phyloP scores from a whole-genome alignment of 1,284 basidiomycete species.

The Pyrrhoderma lamaoense region DNA sequence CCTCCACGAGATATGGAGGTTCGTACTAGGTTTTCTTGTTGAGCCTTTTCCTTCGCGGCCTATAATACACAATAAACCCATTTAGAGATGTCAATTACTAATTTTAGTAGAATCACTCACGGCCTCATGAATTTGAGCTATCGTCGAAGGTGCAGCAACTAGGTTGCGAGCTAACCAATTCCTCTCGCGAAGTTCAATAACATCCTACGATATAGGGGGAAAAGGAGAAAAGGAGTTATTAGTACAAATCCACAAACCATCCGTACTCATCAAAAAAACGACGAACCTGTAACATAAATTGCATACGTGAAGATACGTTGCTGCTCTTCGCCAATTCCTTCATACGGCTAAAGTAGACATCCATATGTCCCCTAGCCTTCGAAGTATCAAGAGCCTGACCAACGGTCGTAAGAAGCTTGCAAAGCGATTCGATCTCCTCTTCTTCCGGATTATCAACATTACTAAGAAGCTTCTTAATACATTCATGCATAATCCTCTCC shows the following conservation, averaged over 20 bases:
- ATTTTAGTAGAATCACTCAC: slow-evolving; percentile 42
- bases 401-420: slow-evolving; percentile 87
- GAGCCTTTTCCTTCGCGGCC: slow-evolving; percentile 66
- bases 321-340: slow-evolving; percentile 68
- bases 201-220: slow-evolving; percentile 45
- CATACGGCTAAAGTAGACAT: slow-evolving; percentile 91
- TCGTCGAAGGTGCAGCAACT: slow-evolving; percentile 78
- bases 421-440: slow-evolving; percentile 95
- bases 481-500: slow-evolving; percentile 93
- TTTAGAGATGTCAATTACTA: slow-evolving; percentile 8
- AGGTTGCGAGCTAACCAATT: slow-evolving; percentile 76
- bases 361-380: slow-evolving; percentile 81
- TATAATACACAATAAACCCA: slow-evolving; percentile 25
- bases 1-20: slow-evolving; percentile 65
- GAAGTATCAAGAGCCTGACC: slow-evolving; percentile 74
- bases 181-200: slow-evolving; percentile 81
- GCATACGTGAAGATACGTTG: slow-evolving; percentile 81
- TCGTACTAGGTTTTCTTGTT: slow-evolving; percentile 44
- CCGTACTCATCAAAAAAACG: too few relatives aligned
- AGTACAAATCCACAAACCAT: too few relatives aligned
- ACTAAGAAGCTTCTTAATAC: slow-evolving; percentile 88
- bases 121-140: slow-evolving; percentile 84
- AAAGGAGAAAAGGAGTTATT: too few relatives aligned
- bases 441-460: slow-evolving; percentile 95
- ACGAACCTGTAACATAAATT: slow-evolving; percentile 89